phyloP scores from a whole-genome alignment of 1,284 basidiomycete species.

The Irpex sp. region DNA sequence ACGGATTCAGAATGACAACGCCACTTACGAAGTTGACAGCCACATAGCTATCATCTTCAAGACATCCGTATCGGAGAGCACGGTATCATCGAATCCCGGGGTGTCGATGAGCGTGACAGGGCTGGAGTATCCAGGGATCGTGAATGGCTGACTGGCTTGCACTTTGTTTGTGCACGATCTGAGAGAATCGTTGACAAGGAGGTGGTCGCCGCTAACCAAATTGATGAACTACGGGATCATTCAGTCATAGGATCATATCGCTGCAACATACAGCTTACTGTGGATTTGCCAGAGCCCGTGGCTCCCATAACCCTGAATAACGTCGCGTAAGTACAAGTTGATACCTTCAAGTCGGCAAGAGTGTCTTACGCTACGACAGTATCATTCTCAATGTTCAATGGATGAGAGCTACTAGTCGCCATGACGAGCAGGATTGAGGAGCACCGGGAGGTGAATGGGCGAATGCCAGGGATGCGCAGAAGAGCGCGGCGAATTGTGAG shows the following conservation, averaged over 20 bases:
- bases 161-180: conserved; percentile 18
- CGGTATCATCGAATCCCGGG: conserved; percentile 32
- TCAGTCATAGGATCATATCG: too few species aligned
- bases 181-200: conserved; percentile 10
- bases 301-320: not conserved
- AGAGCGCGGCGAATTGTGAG: not conserved
- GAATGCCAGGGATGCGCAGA: not conserved
- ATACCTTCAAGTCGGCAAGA: too few species aligned
- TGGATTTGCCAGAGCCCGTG: not conserved
- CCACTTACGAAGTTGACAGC: not conserved
- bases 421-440: not conserved
- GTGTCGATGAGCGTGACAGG: conserved; percentile 27
- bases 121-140: conserved; percentile 19
- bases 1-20: too few species aligned
- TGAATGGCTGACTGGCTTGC: conserved; percentile 24
- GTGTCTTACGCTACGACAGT: not conserved
- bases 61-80: conserved; percentile 26
- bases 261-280: too few species aligned
- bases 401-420: not conserved
- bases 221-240: conserved; percentile 14
- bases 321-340: not conserved
- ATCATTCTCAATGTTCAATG: not conserved
- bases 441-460: too few species aligned
- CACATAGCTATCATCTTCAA: conserved; percentile 14
- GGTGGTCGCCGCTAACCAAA: conserved; percentile 10